phyloP scores from a whole-genome alignment of 495 filamentous ascomycete species.

The Viridothelium virens region DNA sequence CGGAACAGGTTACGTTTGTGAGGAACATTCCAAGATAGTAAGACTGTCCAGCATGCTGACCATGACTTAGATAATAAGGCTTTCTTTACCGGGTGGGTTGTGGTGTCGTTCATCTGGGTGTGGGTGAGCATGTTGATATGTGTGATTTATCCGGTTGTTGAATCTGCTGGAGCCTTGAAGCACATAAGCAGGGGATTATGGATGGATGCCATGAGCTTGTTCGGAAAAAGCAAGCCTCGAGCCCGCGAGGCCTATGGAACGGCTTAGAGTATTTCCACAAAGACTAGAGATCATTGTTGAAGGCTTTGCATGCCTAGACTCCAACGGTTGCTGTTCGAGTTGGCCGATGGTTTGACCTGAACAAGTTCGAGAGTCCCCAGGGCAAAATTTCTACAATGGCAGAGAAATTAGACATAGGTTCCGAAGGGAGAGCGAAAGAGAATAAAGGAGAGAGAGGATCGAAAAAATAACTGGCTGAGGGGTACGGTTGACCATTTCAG shows the following conservation, averaged over 20 bases:
- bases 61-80: constrained; percentile 17
- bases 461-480: no score
- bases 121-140: constrained; percentile 39
- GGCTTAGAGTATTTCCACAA: neutral
- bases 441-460: no score
- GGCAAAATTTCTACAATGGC: no score
- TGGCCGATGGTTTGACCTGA: no score
- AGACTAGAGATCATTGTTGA: no score
- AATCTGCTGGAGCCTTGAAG: constrained; percentile 33
- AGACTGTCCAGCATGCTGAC: neutral
- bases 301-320: no score
- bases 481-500: no score
- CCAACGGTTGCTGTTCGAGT: no score
- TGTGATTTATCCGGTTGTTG: constrained; percentile 39
- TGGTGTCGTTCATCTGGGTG: constrained; percentile 42
- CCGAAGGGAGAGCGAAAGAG: no score
- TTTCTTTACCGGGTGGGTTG: constrained; percentile 42
- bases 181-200: constrained; percentile 16
- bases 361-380: no score
- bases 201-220: constrained; percentile 13
- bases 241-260: neutral
- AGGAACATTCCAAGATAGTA: neutral
- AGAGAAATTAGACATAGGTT: no score
- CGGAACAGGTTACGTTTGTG: constrained; percentile 34
- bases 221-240: constrained; percentile 16